Evolutionary conservation across 805 yeast species (phyloP), one percentile per base, ranked within the genome.

Genomic region (Spathaspora sp.): DNA sequence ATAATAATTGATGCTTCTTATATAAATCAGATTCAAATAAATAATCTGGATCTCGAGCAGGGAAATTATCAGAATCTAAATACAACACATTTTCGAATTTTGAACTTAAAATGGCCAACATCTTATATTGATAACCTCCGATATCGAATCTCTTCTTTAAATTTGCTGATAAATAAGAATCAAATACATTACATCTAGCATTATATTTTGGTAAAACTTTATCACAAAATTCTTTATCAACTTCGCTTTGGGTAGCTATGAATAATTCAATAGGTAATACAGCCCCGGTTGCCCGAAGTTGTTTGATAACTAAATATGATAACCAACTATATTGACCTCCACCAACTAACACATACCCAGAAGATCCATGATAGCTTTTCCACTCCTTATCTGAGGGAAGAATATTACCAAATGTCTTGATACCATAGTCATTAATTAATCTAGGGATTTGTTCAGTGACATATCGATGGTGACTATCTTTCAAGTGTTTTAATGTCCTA

Each of bases 61-160:
- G 81, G 58, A 76, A 71, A 57, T 79, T 74, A 60, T 80, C 85
- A 9, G 81, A 75, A 59, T 80, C 85, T 32, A 80, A 56, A 52
- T 79, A 73, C 42, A 80, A 59, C 9, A 80, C 68, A 49, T 74
- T 70, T 53, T 76, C 77, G 57, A 80, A 80, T 26, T 62, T 59
- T 0, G 96, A 87, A 14, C 85, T 82, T 53, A 89, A 68, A 39
- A 89, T 61, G 0, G 96, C 78, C 50, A 80, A 66, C 68, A 77
- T 71, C 57, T 80, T 80, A 61, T 71, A 78, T 62, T 80, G 83
- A 58, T 65, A 80, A 1, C 82, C 82, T 20, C 74, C 70, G 43
- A 78, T 58, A 20, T 55, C 55, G 45, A 59, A 64, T 44, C 58
- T 50, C n/a, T 45, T 16, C 1, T 51, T 47, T 40, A 65, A 55